These are phyloP conservation scores for Bimuria novae-zelandiae DNA, from an alignment of 2,329 filamentous ascomycete genomes.

Conservation along the genomic window DNA sequence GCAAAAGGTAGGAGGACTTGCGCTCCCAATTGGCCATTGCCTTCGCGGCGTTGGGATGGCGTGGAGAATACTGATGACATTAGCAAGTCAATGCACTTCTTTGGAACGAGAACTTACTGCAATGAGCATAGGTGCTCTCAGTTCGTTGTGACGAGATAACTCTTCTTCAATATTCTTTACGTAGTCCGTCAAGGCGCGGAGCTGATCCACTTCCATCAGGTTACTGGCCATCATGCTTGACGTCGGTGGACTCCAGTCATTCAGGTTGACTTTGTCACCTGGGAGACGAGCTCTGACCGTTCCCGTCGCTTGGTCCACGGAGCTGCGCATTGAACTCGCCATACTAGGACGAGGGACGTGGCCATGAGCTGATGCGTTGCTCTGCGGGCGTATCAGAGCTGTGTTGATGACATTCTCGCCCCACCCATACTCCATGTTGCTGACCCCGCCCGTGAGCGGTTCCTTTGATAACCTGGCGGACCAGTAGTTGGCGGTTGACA, in stretches of 20 bases:
- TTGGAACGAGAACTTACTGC: slow-evolving; percentile 59
- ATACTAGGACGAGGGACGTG: slow-evolving; percentile 57
- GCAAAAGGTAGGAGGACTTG: slow-evolving; percentile 87
- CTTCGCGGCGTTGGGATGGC: slow-evolving; percentile 77
- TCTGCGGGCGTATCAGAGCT: slow-evolving; percentile 50
- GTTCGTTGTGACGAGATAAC: slow-evolving; percentile 82
- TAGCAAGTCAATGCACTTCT: slow-evolving; percentile 2
- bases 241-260: slow-evolving; percentile 86
- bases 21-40: slow-evolving; percentile 97
- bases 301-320: slow-evolving; percentile 60
- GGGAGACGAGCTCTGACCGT: slow-evolving; percentile 70
- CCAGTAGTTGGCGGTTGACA: slow-evolving; percentile 96
- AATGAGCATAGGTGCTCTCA: slow-evolving; percentile 83
- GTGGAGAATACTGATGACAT: slow-evolving; percentile 70
- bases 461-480: slow-evolving; percentile 92
- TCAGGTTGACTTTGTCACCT: slow-evolving; percentile 81
- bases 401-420: slow-evolving; percentile 76
- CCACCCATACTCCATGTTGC: slow-evolving; percentile 98
- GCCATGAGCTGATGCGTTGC: slow-evolving; percentile 35
- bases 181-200: slow-evolving; percentile 74
- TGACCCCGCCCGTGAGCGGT: slow-evolving; percentile 87
- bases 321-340: slow-evolving; percentile 65
- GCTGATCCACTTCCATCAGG: slow-evolving; percentile 78
- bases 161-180: slow-evolving; percentile 86
- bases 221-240: slow-evolving; percentile 88